Evolutionary conservation across 2,329 filamentous ascomycete genomes (phyloP).

Genomic region (Pyrenophora seminiperda): DNA sequence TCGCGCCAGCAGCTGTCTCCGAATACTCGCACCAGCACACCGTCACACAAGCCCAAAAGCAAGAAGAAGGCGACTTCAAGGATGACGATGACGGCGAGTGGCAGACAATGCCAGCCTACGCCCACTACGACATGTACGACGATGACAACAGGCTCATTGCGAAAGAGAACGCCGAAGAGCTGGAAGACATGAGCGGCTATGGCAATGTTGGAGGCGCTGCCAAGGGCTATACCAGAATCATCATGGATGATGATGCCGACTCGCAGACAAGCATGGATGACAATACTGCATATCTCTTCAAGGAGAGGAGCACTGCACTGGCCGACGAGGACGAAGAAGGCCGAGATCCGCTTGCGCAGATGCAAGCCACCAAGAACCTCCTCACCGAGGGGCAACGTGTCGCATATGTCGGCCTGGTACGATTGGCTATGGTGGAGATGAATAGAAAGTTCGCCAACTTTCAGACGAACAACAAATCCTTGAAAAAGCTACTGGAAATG

Average conservation of each 20-base stretch:
- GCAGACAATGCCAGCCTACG: slow-evolving; percentile 94
- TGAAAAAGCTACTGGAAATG: slow-evolving; percentile 73
- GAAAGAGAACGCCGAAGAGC: slow-evolving; percentile 71
- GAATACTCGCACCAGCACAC: slow-evolving; percentile 92
- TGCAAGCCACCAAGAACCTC: slow-evolving; percentile 94
- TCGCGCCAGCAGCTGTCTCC: slow-evolving; percentile 56
- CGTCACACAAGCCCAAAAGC: slow-evolving; percentile 55
- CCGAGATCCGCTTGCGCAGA: slow-evolving; percentile 81
- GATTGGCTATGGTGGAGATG: slow-evolving; percentile 81
- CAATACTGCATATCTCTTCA: slow-evolving; percentile 95
- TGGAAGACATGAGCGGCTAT: slow-evolving; percentile 74
- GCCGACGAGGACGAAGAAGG: slow-evolving; percentile 74
- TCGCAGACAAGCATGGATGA: slow-evolving; percentile 97
- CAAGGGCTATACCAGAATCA: slow-evolving; percentile 93
- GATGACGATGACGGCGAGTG: slow-evolving; percentile 74
- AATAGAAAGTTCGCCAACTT: slow-evolving; percentile 68
- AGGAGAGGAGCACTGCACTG: slow-evolving; percentile 67
- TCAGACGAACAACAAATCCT: slow-evolving; percentile 64
- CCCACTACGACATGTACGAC: slow-evolving; percentile 92
- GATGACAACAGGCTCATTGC: slow-evolving; percentile 89
- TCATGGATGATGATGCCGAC: slow-evolving; percentile 91
- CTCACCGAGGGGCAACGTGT: slow-evolving; percentile 94
- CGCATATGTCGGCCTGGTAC: slow-evolving; percentile 89
- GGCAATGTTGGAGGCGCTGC: slow-evolving; percentile 82
- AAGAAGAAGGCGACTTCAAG: slow-evolving; percentile 26